Percentiles rank a stretch among this genome's conserved stretches.
These are phyloP conservation scores for Gigaspora rosea DNA, from an alignment of 192 early-diverging fungal species.

Conservation along the genomic window DNA sequence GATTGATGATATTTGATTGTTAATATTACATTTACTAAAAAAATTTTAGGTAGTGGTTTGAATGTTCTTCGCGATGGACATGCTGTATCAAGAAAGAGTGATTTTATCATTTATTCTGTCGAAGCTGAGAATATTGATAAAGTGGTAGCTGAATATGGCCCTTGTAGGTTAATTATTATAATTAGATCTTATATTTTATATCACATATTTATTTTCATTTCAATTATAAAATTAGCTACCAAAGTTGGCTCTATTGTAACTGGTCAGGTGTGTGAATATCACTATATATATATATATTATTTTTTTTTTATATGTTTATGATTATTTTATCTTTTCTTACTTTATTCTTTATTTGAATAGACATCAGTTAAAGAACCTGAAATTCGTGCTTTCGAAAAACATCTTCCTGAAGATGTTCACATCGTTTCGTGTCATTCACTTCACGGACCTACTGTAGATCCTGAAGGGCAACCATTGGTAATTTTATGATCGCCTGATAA, in stretches of 20 bases:
- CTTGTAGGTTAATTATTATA: conserved; percentile 53
- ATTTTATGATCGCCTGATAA: not conserved
- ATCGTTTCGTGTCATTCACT: conserved; percentile 95
- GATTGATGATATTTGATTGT: not conserved
- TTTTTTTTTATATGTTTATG: not conserved
- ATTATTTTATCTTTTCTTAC: not conserved
- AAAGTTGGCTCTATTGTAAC: conserved; percentile 86
- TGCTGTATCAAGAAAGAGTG: conserved; percentile 77
- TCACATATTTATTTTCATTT: not conserved
- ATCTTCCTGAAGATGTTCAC: conserved; percentile 88
- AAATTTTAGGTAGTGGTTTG: conserved; percentile 47
- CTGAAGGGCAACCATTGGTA: conserved; percentile 80
- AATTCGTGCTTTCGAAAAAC: conserved; percentile 83
- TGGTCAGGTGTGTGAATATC: conserved; percentile 64
- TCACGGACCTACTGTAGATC: conserved; percentile 89
- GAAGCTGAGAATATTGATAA: conserved; percentile 85
- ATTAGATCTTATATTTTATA: not conserved
- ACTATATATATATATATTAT: not conserved
- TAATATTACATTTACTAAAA: not conserved
- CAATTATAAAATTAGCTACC: conserved; percentile 56
- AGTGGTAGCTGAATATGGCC: conserved; percentile 82
- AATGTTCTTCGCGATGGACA: conserved; percentile 80
- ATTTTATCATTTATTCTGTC: conserved; percentile 94
- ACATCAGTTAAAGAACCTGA: conserved; percentile 97
- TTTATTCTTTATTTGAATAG: conserved; percentile 33